These are phyloP conservation scores for Yamadazyma membranifaciens DNA, from an alignment of 1,139 yeast genomes.

Conservation along the genomic window DNA sequence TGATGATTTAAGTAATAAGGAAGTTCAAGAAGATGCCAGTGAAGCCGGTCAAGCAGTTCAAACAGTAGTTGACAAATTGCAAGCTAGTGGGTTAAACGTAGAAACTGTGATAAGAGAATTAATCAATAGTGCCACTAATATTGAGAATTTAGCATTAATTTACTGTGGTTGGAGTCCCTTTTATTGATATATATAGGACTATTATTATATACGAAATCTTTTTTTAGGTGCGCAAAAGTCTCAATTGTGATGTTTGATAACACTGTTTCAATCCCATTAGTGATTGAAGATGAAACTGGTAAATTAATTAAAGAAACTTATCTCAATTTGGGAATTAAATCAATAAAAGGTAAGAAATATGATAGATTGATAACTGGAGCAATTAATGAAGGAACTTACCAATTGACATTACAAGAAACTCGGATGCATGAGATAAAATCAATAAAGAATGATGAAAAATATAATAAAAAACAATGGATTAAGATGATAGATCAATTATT, in stretches of 20 bases:
- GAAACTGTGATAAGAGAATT: conserved; percentile 85
- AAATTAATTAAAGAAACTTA: conserved; percentile 17
- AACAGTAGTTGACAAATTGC: conserved; percentile 68
- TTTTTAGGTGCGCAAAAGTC: background rate
- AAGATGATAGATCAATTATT: conserved; percentile 9
- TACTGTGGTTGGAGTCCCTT: conserved; percentile 84
- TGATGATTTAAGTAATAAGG: conserved; percentile 17
- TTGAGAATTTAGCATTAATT: conserved; percentile 66
- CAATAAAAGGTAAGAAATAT: conserved; percentile 9
- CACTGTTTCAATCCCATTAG: conserved; percentile 20
- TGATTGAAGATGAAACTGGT: conserved; percentile 19
- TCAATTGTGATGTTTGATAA: conserved; percentile 8
- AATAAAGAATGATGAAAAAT: conserved; percentile 4
- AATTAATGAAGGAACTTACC: conserved; percentile 18
- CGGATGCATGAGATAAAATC: conserved; percentile 4
- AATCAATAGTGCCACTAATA: conserved; percentile 72
- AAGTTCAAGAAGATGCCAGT: conserved; percentile 52
- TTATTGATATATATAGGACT: conserved; percentile 20
- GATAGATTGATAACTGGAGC: conserved; percentile 13
- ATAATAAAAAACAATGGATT: conserved; percentile 12
- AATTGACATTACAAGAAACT: conserved; percentile 6
- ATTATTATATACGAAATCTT: background rate
- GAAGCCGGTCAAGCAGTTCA: conserved; percentile 80
- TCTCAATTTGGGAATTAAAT: conserved; percentile 15
- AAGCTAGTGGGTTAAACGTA: conserved; percentile 65